phyloP scores from a whole-genome alignment of 768 basidiomycete genomes.

The Trametes sanguinea region DNA sequence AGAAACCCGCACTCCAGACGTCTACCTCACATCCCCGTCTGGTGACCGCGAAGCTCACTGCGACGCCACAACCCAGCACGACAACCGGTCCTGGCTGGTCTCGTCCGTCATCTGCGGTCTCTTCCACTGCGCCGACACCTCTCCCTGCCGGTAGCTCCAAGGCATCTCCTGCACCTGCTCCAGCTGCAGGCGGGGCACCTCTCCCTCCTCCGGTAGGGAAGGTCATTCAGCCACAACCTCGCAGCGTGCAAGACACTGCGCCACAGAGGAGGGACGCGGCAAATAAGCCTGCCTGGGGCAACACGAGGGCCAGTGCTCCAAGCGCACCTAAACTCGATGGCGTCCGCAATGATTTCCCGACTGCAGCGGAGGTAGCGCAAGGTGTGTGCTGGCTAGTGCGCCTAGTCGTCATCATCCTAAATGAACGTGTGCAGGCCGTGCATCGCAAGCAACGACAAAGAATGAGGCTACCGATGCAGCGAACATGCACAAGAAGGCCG shows the following conservation, averaged over 20 bases:
- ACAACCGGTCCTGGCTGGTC: slow-evolving; percentile 74
- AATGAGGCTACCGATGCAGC: slow-evolving; percentile 55
- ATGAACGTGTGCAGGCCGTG: slow-evolving; percentile 18
- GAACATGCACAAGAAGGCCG: slow-evolving; percentile 57
- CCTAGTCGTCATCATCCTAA: background rate
- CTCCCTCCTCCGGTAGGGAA: slow-evolving; percentile 62
- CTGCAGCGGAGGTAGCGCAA: slow-evolving; percentile 92
- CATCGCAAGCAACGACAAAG: slow-evolving; percentile 27
- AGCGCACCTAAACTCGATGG: slow-evolving; percentile 43
- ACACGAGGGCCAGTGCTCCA: slow-evolving; percentile 44
- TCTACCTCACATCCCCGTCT: slow-evolving; percentile 73
- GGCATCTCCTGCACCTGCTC: slow-evolving; percentile 35
- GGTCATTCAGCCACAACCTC: slow-evolving; percentile 69
- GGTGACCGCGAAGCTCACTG: slow-evolving; percentile 85
- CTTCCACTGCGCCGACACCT: slow-evolving; percentile 55
- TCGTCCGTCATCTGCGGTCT: slow-evolving; percentile 71
- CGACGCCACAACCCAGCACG: slow-evolving; percentile 56
- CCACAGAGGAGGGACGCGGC: slow-evolving; percentile 30
- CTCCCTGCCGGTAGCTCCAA: slow-evolving; percentile 43
- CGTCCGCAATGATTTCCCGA: slow-evolving; percentile 81
- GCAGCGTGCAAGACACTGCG: slow-evolving; percentile 36
- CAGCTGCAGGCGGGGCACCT: slow-evolving; percentile 39
- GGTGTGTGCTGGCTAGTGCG: slow-evolving; percentile 46
- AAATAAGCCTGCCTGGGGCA: slow-evolving; percentile 73
- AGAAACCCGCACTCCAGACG: slow-evolving; percentile 57